phyloP scores from a whole-genome alignment of 129 eudicot genomes.

The Flaveria bidentis region DNA sequence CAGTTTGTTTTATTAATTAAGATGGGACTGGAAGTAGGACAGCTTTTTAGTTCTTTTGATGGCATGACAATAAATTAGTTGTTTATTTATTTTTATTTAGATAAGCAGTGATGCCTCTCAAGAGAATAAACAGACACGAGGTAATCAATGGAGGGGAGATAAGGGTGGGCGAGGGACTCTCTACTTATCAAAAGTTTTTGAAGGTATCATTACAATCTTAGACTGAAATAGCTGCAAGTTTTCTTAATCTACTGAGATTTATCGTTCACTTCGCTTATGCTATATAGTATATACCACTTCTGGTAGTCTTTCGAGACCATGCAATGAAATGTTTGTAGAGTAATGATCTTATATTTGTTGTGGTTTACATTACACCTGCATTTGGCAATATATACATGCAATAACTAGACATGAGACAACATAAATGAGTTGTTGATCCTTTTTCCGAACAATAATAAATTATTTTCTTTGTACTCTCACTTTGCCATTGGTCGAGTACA shows the following conservation, averaged over 20 bases:
- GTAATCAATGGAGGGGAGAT: constrained; percentile 54
- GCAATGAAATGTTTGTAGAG: background rate
- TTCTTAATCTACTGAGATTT: background rate
- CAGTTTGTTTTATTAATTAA: background rate
- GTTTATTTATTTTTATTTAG: constrained; percentile 38
- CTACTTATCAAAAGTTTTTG: constrained; percentile 35
- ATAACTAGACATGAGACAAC: background rate
- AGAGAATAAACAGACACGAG: constrained; percentile 39
- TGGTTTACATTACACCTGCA: background rate
- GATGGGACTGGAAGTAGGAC: constrained; percentile 11
- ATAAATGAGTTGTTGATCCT: constrained; percentile 2
- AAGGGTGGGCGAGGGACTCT: constrained; percentile 49
- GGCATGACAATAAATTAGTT: constrained; percentile 16
- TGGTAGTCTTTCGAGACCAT: background rate
- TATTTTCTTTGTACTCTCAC: background rate
- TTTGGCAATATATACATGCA: background rate
- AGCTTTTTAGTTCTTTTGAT: constrained; percentile 5
- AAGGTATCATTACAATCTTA: constrained; percentile 40
- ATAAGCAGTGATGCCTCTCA: constrained; percentile 39
- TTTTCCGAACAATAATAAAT: background rate
- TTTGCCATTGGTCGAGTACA: too few relatives aligned
- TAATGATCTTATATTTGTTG: background rate
- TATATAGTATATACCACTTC: background rate
- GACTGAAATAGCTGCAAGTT: background rate
- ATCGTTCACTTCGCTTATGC: background rate